Percentiles rank a stretch among this genome's conserved stretches.
These are phyloP conservation scores for Diaporthe ilicicola DNA, from an alignment of 2,329 filamentous ascomycete species.

Conservation along the genomic window DNA sequence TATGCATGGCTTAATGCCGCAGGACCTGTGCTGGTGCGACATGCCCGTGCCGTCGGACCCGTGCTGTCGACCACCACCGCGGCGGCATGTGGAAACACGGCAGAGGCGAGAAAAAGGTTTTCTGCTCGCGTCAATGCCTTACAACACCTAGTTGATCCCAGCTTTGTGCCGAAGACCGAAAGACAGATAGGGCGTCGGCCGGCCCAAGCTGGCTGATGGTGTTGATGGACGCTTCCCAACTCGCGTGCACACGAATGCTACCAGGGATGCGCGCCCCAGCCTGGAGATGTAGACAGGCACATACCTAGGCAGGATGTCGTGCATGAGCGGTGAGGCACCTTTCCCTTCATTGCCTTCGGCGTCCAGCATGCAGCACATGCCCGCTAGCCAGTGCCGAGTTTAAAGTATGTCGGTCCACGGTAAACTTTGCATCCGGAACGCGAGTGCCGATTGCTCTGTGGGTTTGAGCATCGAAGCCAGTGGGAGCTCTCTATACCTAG, in stretches of 20 bases:
- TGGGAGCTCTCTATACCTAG: background rate
- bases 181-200: no score
- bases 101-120: background rate
- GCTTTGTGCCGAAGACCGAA: conserved; percentile 3
- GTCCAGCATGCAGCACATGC: background rate
- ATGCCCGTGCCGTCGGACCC: conserved; percentile 15
- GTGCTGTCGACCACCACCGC: conserved; percentile 3
- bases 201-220: background rate
- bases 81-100: conserved; percentile 3
- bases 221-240: background rate
- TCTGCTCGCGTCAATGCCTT: conserved; percentile 3
- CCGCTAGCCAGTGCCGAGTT: background rate
- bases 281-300: background rate
- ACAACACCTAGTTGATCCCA: background rate
- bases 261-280: background rate
- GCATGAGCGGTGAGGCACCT: background rate
- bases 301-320: background rate
- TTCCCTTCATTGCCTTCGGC: background rate
- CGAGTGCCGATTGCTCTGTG: background rate
- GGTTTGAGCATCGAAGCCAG: background rate
- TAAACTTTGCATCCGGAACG: no score
- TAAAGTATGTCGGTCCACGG: background rate
- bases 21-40: conserved; percentile 3
- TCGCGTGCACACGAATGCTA: background rate
- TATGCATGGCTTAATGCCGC: conserved; percentile 8